Base-by-base conservation (phyloP, 441 rosid genomes). In the Biscutella auriculata region DNA sequence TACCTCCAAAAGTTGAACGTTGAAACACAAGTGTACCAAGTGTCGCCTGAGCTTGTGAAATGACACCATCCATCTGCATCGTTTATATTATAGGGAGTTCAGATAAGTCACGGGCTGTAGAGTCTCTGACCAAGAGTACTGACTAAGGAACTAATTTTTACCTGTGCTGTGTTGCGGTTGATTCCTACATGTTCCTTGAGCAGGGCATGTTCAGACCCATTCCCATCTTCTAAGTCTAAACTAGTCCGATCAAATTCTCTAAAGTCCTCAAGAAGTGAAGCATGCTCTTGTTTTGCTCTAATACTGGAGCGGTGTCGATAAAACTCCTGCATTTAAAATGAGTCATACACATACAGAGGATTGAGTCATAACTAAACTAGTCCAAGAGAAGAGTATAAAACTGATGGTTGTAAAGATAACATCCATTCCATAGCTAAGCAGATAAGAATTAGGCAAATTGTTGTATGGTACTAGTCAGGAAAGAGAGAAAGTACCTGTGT, bases 11-110 rank as follows among this genome's bases (percentile, higher is more conserved):
- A 53, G 95, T 81, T 46, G 95, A 86, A 40, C 92, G 88, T 67
- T 93, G 98, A 75, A 87, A 59, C 34, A 82, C 82, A 57, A 93
- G 92, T 8, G 85, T 56, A 44, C 98, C 92, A 5, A 92, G 84
- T 33, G 98, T 88, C 25, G 95, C 83, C 72, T 93, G 97, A 39
- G 95, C 97, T 65, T 93, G 98, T 60, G 97, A 92, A 65, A 88
- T 87, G 63, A 86, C 95, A 72, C 65, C 78, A 76, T 92, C 95
- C 88, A 88, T 82, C 98, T 88, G 80, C 72, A 63, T 14, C 36
- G 60, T 59, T 75, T 58, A 27, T 55, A 54, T 10, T 28, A 36
- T 6, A 44, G 7, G 30, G 33, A 47, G 35, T 35, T 35, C 26
- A 67, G 6, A 30, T 60, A 53, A 67, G 26, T 11, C 28, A 36